Base-by-base conservation (phyloP, 1,284 basidiomycete species). In the Pholiota adiposa region DNA sequence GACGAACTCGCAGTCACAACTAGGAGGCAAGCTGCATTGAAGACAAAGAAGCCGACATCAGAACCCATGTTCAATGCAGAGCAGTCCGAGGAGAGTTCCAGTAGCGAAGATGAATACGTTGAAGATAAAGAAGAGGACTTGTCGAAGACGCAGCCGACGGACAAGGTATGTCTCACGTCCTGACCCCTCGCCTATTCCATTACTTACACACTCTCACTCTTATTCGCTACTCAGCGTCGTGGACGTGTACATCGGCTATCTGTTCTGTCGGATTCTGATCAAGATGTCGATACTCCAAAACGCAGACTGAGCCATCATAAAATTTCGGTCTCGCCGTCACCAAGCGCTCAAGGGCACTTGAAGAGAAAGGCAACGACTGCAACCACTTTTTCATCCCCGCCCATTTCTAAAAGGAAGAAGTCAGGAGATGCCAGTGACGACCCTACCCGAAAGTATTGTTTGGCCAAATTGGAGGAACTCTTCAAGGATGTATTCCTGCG, bases 401-500 rank as follows among this genome's bases (percentile, higher is more conserved):
- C 62, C 5, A 73, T 75, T 40, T 77, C 74, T 43, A 86, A 83
- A 71, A 79, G 81, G 61, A 83, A 80, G 70, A 82, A 76, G 62
- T 72, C 81, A 7, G 66, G 68, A 49, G 62, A 76, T 34, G 43
- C 80, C 0, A 73, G 75, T 11, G 87, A 88, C n/a, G 91, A 93
- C 67, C 84, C 89, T 11, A 80, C 85, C 0, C 80, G 92, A 63
- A 91, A 87, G 68, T 93, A 91, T 66, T 93, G 91, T 70, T 76
- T 90, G 55, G 81, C 82, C 18, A 92, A 92, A 73, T 74, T 92
- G 64, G 82, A 86, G 62, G 87, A 89, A 57, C 74, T 91, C 60
- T 85, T 92, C 71, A 76, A 77, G 61, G 80, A 85, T 33, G 85
- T 93, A 38, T 93, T 90, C 71, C 66, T 84, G 61, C 81, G 83